A percentile compares a stretch with the other conserved stretches of the same genome.
phyloP scores from a whole-genome alignment of 164 flowering plant genomes.

The Macadamia tetraphylla region DNA sequence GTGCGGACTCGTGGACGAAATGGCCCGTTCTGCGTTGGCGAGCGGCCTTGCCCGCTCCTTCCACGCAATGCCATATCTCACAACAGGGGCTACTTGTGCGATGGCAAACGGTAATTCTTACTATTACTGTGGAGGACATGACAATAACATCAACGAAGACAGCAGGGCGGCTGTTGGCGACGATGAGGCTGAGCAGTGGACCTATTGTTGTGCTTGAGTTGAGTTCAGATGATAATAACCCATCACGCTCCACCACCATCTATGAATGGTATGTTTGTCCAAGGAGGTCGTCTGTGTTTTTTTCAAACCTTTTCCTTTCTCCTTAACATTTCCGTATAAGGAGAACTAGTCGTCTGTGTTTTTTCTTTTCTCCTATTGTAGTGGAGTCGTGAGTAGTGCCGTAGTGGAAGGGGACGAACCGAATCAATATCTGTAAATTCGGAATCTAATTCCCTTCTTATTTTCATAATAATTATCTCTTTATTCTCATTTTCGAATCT shows the following conservation, averaged over 20 bases:
- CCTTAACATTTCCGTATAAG: background rate
- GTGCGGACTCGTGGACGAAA: conserved; percentile 16
- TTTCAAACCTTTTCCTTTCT: background rate
- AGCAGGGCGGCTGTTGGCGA: conserved; percentile 35
- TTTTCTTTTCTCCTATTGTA: background rate
- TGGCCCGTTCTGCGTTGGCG: conserved; percentile 34
- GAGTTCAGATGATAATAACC: background rate
- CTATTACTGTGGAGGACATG: conserved; percentile 21
- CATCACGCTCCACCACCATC: background rate
- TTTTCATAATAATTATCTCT: too few relatives aligned
- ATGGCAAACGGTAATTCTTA: conserved; percentile 27
- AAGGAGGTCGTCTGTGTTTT: conserved; percentile 13
- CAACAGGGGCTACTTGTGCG: conserved; percentile 30
- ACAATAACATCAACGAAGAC: conserved; percentile 30
- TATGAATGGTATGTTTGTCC: conserved; percentile 9
- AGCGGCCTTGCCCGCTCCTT: conserved; percentile 58
- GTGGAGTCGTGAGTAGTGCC: too few relatives aligned
- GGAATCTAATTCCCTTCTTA: background rate
- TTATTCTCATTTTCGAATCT: too few relatives aligned
- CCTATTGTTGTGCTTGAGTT: conserved; percentile 60
- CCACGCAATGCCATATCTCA: conserved; percentile 82
- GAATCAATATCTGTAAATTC: background rate
- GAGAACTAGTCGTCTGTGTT: background rate
- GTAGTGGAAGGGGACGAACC: background rate
- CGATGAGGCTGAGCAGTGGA: conserved; percentile 83